Percentiles rank a stretch among this genome's conserved stretches.
Conservation (phyloP, 768 basidiomycete genomes). For the Boletus barrowsii region DNA sequence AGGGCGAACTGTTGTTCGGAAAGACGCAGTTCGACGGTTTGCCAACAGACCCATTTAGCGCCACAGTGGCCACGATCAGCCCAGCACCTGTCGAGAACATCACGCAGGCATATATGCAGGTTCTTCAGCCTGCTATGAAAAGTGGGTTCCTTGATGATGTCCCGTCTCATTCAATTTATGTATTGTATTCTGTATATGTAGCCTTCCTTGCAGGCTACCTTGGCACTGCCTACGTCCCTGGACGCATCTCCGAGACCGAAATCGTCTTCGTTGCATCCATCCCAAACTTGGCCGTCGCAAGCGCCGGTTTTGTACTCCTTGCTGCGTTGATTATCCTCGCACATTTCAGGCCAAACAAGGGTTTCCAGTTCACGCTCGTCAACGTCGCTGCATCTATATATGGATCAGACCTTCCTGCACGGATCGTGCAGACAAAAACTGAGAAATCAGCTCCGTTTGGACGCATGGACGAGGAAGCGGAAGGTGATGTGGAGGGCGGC, state of each 20-base stretch:
- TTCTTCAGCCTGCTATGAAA: slow-evolving; percentile 22
- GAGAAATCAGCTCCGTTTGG: neutral
- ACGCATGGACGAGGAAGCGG: neutral
- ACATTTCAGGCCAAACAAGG: slow-evolving; percentile 24
- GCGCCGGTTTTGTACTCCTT: slow-evolving; percentile 23
- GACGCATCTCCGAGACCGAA: slow-evolving; percentile 18
- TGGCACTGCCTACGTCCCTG: slow-evolving; percentile 29
- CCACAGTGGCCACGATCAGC: neutral
- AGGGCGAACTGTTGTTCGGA: slow-evolving; percentile 22
- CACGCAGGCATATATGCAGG: slow-evolving; percentile 16
- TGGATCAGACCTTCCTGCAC: slow-evolving; percentile 23
- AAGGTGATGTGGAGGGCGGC: neutral
- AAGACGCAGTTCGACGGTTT: slow-evolving; percentile 10
- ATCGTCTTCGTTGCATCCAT: slow-evolving; percentile 27
- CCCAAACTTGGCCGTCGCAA: slow-evolving; percentile 26
- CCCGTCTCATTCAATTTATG: neutral
- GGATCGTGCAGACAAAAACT: slow-evolving; percentile 6
- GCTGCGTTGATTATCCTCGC: slow-evolving; percentile 16
- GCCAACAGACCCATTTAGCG: neutral
- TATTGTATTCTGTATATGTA: neutral
- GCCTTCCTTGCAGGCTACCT: slow-evolving; percentile 23
- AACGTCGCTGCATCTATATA: slow-evolving; percentile 22
- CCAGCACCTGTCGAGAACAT: slow-evolving; percentile 12
- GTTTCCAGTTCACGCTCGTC: slow-evolving; percentile 22
- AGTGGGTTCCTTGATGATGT: neutral